Evolutionary conservation across 225 moss, liverwort and hornwort species (phyloP).

Genomic region (Ulota crispa): DNA sequence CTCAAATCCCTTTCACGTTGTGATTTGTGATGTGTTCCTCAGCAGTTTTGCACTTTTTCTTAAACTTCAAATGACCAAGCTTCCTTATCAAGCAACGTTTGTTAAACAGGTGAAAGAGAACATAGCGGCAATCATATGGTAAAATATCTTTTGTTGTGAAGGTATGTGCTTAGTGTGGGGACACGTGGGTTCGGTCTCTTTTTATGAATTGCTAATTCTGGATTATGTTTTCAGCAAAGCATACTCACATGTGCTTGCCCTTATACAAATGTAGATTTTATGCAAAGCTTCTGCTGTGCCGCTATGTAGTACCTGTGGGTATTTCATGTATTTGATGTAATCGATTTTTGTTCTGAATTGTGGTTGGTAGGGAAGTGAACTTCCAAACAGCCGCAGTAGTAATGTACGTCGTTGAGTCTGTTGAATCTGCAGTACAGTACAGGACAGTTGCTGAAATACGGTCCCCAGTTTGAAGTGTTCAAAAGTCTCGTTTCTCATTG

Average conservation of each 20-base stretch:
- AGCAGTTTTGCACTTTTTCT: constrained; percentile 10
- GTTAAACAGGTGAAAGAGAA: neutral
- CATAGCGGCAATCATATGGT: neutral
- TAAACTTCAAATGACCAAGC: neutral
- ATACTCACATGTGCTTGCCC: neutral
- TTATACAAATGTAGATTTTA: neutral
- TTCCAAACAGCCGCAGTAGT: neutral
- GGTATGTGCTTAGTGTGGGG: neutral
- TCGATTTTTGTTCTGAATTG: neutral
- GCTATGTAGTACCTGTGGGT: neutral
- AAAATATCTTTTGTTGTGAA: neutral
- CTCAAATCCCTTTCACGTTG: constrained; percentile 18
- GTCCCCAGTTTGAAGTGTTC: neutral
- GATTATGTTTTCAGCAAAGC: neutral
- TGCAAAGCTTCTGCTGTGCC: neutral
- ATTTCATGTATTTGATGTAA: neutral
- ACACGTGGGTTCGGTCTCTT: neutral
- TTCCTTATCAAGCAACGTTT: constrained; percentile 3
- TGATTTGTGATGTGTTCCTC: constrained; percentile 20
- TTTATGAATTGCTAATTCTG: neutral
- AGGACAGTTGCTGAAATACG: neutral
- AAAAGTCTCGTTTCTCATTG: neutral
- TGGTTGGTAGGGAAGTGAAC: neutral
- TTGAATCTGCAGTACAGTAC: neutral
- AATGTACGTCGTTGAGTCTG: neutral